Percentiles rank a stretch among this genome's conserved stretches.
Evolutionary conservation across 1,284 basidiomycete species (phyloP).

Genomic region (Clitocybe nebularis): DNA sequence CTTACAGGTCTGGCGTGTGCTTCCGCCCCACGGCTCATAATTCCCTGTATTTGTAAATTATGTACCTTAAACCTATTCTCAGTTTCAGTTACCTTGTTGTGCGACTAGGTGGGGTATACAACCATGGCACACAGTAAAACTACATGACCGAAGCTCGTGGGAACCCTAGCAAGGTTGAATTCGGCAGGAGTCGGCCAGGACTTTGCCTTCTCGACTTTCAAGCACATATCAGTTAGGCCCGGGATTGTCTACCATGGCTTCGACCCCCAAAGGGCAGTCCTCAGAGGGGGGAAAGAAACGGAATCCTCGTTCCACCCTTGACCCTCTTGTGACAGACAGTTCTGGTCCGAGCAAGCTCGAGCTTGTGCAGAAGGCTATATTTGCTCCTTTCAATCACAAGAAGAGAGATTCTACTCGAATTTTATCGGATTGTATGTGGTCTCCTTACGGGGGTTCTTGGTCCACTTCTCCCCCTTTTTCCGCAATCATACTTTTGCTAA

Average conservation of each 20-base stretch:
- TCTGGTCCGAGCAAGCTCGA: slow-evolving; percentile 46
- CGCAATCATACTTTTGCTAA: not conserved
- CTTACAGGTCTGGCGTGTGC: too few species aligned
- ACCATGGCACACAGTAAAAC: not conserved
- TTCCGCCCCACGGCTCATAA: too few species aligned
- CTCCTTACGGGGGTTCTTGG: not conserved
- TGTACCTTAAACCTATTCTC: not conserved
- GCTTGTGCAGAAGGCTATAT: slow-evolving; percentile 59
- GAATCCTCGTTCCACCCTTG: slow-evolving; percentile 31
- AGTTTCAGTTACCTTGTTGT: too few species aligned
- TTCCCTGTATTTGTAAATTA: slow-evolving; percentile 14
- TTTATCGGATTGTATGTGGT: slow-evolving; percentile 61
- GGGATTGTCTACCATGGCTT: slow-evolving; percentile 23
- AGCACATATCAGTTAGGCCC: not conserved
- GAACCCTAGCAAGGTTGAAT: slow-evolving; percentile 16
- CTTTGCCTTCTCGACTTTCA: slow-evolving; percentile 12
- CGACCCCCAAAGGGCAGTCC: slow-evolving; percentile 21
- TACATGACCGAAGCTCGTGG: slow-evolving; percentile 12
- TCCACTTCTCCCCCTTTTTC: not conserved
- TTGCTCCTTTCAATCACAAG: slow-evolving; percentile 63
- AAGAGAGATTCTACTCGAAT: slow-evolving; percentile 67
- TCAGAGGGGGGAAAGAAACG: slow-evolving; percentile 24
- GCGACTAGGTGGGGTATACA: not conserved
- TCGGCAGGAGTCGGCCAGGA: slow-evolving; percentile 18
- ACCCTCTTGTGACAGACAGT: slow-evolving; percentile 30